Evolutionary conservation across 2,329 filamentous ascomycete genomes (phyloP).

Genomic region (Zalaria sp.): DNA sequence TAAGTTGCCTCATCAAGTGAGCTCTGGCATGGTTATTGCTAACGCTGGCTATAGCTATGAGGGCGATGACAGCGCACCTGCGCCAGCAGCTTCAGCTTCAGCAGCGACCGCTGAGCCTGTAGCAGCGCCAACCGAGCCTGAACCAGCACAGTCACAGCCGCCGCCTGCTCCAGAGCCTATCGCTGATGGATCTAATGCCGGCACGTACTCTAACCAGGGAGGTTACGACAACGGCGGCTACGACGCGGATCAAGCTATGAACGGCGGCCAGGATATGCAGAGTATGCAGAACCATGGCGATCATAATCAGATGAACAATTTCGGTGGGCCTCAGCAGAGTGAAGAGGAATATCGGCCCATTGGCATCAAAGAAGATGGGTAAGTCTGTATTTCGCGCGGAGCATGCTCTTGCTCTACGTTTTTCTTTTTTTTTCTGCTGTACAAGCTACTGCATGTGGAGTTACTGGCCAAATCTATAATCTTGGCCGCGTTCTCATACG

Average conservation of each 20-base stretch:
- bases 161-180: slow-evolving; percentile 1
- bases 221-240: neutral
- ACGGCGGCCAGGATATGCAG: slow-evolving; percentile 2
- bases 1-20: slow-evolving; percentile 34
- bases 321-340: slow-evolving; percentile 16
- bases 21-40: neutral
- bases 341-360: slow-evolving; percentile 37
- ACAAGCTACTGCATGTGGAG: neutral
- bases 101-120: slow-evolving; percentile 1
- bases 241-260: neutral
- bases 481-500: too few relatives aligned
- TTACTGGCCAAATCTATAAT: too few relatives aligned
- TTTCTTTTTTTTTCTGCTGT: slow-evolving; percentile 10
- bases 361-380: slow-evolving; percentile 85
- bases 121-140: neutral
- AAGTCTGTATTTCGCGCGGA: slow-evolving; percentile 32
- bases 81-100: neutral
- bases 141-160: neutral
- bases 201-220: neutral
- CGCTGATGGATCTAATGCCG: slow-evolving; percentile 4
- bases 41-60: slow-evolving; percentile 40
- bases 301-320: slow-evolving; percentile 6
- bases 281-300: slow-evolving; percentile 2
- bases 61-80: slow-evolving; percentile 41
- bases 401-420: neutral